Evolutionary conservation across 345 rosid species (phyloP).

Genomic region (Eucalyptus regnans): DNA sequence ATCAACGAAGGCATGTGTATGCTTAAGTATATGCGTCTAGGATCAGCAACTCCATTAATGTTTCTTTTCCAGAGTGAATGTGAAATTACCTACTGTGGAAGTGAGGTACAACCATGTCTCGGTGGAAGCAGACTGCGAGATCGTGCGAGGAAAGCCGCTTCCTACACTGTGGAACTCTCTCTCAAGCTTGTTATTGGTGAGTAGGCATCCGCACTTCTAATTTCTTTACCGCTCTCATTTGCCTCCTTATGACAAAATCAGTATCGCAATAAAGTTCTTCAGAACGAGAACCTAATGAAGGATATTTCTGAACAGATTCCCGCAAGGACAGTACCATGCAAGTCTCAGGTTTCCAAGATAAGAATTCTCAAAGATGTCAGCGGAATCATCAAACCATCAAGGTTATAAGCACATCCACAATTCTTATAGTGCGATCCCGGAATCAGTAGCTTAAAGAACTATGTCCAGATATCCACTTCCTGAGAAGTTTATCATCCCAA

Average conservation of each 20-base stretch:
- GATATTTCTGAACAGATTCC: not conserved
- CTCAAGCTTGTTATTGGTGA: conserved; percentile 28
- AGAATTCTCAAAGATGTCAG: conserved; percentile 44
- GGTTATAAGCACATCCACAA: conserved; percentile 1
- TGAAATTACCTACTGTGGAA: conserved; percentile 48
- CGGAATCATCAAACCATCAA: conserved; percentile 51
- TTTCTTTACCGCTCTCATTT: not conserved
- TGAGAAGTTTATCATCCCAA: not conserved
- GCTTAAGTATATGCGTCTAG: not conserved
- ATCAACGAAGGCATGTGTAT: not conserved
- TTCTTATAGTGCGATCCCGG: not conserved
- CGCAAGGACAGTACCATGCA: not conserved
- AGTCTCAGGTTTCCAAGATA: conserved; percentile 16
- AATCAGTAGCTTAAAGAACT: not conserved
- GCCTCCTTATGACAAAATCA: not conserved
- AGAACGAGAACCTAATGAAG: not conserved
- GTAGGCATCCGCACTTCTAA: not conserved
- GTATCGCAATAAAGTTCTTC: not conserved
- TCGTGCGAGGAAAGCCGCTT: conserved; percentile 66
- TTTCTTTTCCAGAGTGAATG: conserved; percentile 33
- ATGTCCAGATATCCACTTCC: not conserved
- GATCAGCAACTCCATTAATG: not conserved
- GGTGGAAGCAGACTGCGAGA: conserved; percentile 54
- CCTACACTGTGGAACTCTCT: conserved; percentile 72
- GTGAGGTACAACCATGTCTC: conserved; percentile 44